phyloP scores from a whole-genome alignment of 352 stramenopile species.

The Globisporangium acanthophoron region DNA sequence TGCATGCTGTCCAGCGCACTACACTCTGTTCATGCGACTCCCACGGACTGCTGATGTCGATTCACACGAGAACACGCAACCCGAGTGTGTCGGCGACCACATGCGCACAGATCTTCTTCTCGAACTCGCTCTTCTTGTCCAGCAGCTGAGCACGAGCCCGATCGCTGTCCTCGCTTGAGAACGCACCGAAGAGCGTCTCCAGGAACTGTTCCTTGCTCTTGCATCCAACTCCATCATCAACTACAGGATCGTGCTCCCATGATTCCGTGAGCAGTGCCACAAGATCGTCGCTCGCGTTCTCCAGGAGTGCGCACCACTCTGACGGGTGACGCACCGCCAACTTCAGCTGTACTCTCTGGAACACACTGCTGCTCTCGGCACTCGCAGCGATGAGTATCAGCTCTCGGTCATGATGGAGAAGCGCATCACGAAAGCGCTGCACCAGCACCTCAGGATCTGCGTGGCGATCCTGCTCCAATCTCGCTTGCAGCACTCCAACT shows the following conservation, averaged over 20 bases:
- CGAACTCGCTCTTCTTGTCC: slow-evolving; percentile 36
- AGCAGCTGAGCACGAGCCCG: slow-evolving; percentile 27
- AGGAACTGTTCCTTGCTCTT: slow-evolving; percentile 11
- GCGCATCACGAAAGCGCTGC: slow-evolving; percentile 8
- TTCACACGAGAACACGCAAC: neutral
- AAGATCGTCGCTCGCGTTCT: slow-evolving; percentile 31
- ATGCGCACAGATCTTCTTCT: slow-evolving; percentile 8
- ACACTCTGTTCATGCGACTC: too few relatives aligned
- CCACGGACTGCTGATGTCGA: neutral
- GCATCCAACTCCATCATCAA: neutral
- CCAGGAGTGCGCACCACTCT: slow-evolving; percentile 29
- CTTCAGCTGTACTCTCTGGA: slow-evolving; percentile 1
- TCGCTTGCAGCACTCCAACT: neutral
- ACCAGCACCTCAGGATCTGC: neutral
- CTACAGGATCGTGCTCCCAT: slow-evolving; percentile 28
- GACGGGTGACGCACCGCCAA: slow-evolving; percentile 15
- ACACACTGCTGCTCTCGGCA: slow-evolving; percentile 6
- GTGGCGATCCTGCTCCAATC: neutral
- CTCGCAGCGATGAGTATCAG: slow-evolving; percentile 21
- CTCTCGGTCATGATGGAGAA: slow-evolving; percentile 24
- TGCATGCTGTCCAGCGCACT: too few relatives aligned
- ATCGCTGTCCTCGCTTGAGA: slow-evolving; percentile 27
- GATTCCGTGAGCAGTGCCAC: slow-evolving; percentile 29
- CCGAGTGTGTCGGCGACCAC: slow-evolving; percentile 11
- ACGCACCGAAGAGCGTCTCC: slow-evolving; percentile 19